A percentile compares a stretch with the other conserved stretches of the same genome.
phyloP scores from a whole-genome alignment of 106 monocot species.

The Platanthera guangdongensis region DNA sequence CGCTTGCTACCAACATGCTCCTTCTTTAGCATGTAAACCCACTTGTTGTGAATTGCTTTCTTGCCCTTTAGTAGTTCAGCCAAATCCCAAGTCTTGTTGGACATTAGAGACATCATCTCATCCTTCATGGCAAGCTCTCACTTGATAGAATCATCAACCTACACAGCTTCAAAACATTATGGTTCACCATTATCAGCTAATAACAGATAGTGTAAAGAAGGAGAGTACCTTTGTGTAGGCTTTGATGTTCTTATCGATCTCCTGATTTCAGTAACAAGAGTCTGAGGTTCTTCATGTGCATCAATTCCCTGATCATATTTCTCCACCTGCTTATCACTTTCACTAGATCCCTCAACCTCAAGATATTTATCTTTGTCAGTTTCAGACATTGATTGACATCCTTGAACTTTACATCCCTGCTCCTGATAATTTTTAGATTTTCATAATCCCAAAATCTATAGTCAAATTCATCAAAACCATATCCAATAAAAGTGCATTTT shows the following conservation, averaged over 20 bases:
- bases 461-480: not conserved
- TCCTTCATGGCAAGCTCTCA: not conserved
- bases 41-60: not conserved
- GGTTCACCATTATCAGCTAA: not conserved
- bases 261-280: not conserved
- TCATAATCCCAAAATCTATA: not conserved
- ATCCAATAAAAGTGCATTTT: not conserved
- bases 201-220: not conserved
- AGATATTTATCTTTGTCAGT: no score
- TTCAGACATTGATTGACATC: no score
- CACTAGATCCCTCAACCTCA: not conserved
- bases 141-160: not conserved
- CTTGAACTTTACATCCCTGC: no score
- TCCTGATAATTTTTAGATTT: no score
- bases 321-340: not conserved
- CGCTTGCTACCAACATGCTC: not conserved
- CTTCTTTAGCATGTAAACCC: not conserved
- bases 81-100: not conserved
- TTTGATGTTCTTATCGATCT: not conserved
- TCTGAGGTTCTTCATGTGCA: not conserved
- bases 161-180: not conserved
- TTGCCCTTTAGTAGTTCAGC: not conserved
- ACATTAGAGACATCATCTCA: not conserved
- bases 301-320: not conserved
- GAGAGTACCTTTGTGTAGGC: not conserved